phyloP scores from a whole-genome alignment of 148 eudicot genomes.

The Linanthus parryae region DNA sequence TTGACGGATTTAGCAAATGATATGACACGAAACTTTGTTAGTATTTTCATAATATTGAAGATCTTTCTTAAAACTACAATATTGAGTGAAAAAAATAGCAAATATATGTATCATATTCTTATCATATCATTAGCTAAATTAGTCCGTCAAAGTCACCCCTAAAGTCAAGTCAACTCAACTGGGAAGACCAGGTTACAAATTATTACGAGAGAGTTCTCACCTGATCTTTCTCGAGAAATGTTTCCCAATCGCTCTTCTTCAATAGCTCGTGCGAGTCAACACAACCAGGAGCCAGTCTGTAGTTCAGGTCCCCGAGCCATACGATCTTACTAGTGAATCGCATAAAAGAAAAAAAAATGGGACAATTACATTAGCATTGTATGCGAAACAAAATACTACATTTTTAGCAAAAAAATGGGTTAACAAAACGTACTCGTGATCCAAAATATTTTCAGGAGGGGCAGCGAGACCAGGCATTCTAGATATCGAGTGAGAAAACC shows the following conservation, averaged over 20 bases:
- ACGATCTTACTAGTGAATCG: slow-evolving; percentile 35
- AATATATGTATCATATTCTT: too few species aligned
- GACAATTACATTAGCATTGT: background rate
- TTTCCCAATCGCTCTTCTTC: slow-evolving; percentile 46
- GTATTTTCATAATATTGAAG: too few species aligned
- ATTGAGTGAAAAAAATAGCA: background rate
- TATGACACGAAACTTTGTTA: too few species aligned
- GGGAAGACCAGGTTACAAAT: too few species aligned
- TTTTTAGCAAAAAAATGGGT: background rate
- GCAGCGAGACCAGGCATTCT: slow-evolving; percentile 10
- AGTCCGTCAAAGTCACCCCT: background rate
- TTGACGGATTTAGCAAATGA: background rate
- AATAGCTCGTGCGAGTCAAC: slow-evolving; percentile 33
- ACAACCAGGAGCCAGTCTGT: slow-evolving; percentile 35
- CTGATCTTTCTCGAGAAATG: slow-evolving; percentile 65
- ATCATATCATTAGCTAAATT: background rate
- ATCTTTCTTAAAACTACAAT: background rate
- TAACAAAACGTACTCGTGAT: slow-evolving; percentile 44
- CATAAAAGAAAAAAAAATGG: background rate
- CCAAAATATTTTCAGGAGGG: slow-evolving; percentile 39
- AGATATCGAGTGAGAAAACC: slow-evolving; percentile 32
- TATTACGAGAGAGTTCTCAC: slow-evolving; percentile 12
- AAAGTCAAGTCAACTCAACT: background rate
- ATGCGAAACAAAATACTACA: background rate
- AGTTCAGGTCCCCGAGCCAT: slow-evolving; percentile 75